A percentile compares a stretch with the other conserved stretches of the same genome.
phyloP scores from a whole-genome alignment of 2,329 filamentous ascomycete species.

The Aspergillus costaricaensis region DNA sequence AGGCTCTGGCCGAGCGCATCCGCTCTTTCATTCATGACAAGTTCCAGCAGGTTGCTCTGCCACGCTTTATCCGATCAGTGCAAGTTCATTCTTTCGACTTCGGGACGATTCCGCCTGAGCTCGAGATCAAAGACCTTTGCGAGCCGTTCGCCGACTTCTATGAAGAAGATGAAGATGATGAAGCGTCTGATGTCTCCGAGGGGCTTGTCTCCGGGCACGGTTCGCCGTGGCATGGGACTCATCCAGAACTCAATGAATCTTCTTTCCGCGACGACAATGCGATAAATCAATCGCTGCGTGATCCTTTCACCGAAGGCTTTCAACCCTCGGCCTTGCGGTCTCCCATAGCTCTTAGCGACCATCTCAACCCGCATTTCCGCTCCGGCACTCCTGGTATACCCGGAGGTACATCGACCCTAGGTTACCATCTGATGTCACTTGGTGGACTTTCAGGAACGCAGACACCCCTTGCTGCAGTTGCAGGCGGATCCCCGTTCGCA shows the following conservation, averaged over 20 bases:
- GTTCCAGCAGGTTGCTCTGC: conserved; percentile 88
- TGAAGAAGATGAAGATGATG: conserved; percentile 67
- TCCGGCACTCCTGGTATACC: conserved; percentile 51
- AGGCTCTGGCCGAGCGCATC: conserved; percentile 79
- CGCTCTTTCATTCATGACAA: conserved; percentile 92
- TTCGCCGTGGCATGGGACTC: conserved; percentile 21
- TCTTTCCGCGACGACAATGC: conserved; percentile 35
- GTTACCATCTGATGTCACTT: conserved; percentile 51
- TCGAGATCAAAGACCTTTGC: conserved; percentile 95
- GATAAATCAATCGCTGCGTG: conserved; percentile 31
- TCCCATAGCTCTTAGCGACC: conserved; percentile 39
- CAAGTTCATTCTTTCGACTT: conserved; percentile 94
- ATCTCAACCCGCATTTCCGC: conserved; percentile 45
- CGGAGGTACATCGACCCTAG: conserved; percentile 52
- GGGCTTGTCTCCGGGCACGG: conserved; percentile 32
- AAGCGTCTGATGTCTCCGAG: conserved; percentile 40
- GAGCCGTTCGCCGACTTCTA: conserved; percentile 97
- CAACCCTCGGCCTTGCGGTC: conserved; percentile 39
- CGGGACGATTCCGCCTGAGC: conserved; percentile 75
- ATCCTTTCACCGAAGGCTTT: conserved; percentile 32
- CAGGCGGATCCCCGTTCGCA: conserved; percentile 45
- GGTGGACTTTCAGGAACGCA: conserved; percentile 52
- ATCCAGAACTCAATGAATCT: conserved; percentile 29
- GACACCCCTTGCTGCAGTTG: conserved; percentile 51
- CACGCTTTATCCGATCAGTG: conserved; percentile 95